Conservation (phyloP, 495 filamentous ascomycete species). For the Penicillium cosmopolitanum region DNA sequence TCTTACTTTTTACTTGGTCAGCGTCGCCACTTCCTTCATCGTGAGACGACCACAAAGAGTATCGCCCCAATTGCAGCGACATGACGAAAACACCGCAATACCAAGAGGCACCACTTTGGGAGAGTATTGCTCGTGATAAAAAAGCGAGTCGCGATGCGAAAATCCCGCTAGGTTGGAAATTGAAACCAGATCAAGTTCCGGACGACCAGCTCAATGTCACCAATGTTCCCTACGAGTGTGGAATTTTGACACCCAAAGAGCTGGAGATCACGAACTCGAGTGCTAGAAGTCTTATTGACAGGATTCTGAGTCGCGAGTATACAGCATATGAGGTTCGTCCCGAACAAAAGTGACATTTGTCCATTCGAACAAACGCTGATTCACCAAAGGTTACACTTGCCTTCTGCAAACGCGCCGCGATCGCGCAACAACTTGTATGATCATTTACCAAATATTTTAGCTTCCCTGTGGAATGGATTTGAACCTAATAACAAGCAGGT, state of each 20-base stretch:
- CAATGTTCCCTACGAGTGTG: neutral
- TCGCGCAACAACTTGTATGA: conserved; percentile 10
- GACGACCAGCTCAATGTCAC: conserved; percentile 12
- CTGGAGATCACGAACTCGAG: conserved; percentile 1
- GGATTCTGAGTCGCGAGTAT: neutral
- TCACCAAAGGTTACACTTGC: neutral
- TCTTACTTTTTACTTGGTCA: no score
- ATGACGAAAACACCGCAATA: neutral
- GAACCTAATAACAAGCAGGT: neutral
- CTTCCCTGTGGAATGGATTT: no score
- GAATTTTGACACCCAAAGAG: conserved; percentile 2
- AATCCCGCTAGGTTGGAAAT: neutral
- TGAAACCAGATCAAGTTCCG: neutral
- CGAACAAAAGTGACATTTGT: neutral
- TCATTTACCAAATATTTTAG: neutral
- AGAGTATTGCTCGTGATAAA: neutral
- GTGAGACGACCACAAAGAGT: no score
- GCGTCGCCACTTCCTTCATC: no score
- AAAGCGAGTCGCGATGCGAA: neutral
- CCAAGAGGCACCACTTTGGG: neutral
- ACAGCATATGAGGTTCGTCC: conserved; percentile 1
- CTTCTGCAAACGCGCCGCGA: conserved; percentile 5
- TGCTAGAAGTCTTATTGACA: neutral
- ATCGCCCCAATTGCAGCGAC: neutral
- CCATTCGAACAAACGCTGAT: neutral